Percentiles rank a stretch among this genome's conserved stretches.
Conservation (phyloP, 441 rosid species). For the Pelargonium australe region DNA sequence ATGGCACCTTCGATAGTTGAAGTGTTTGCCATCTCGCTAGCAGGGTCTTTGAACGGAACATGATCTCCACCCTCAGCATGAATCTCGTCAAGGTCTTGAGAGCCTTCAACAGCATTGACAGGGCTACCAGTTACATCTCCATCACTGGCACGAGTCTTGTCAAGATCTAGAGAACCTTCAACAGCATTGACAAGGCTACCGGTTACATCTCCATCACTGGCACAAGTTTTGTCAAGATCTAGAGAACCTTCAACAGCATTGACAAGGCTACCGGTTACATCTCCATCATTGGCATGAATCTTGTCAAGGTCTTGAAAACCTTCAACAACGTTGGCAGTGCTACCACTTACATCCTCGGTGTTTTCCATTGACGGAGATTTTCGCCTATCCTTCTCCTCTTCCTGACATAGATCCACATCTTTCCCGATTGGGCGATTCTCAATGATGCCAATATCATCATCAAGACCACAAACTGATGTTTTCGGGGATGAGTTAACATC, state of each 20-base stretch:
- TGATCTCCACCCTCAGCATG: neutral
- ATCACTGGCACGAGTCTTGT: constrained; percentile 14
- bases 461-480: constrained; percentile 34
- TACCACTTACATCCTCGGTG: constrained; percentile 26
- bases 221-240: constrained; percentile 23
- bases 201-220: constrained; percentile 17
- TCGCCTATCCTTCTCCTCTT: constrained; percentile 24
- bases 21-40: too few species aligned
- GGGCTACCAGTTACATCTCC: neutral
- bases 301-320: neutral
- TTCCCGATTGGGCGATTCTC: constrained; percentile 32
- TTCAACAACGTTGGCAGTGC: constrained; percentile 3
- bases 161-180: constrained; percentile 27
- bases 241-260: constrained; percentile 20
- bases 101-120: neutral
- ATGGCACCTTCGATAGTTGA: neutral
- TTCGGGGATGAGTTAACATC: constrained; percentile 33
- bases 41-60: neutral
- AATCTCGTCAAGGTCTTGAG: neutral
- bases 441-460: constrained; percentile 56
- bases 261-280: neutral
- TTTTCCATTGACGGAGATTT: constrained; percentile 26
- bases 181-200: constrained; percentile 4
- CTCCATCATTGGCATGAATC: neutral
- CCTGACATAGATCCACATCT: constrained; percentile 17